Evolutionary conservation across 2,329 filamentous ascomycete genomes (phyloP), one percentile per base, ranked within the genome.

Genomic region (Huntiella abstrusa): DNA sequence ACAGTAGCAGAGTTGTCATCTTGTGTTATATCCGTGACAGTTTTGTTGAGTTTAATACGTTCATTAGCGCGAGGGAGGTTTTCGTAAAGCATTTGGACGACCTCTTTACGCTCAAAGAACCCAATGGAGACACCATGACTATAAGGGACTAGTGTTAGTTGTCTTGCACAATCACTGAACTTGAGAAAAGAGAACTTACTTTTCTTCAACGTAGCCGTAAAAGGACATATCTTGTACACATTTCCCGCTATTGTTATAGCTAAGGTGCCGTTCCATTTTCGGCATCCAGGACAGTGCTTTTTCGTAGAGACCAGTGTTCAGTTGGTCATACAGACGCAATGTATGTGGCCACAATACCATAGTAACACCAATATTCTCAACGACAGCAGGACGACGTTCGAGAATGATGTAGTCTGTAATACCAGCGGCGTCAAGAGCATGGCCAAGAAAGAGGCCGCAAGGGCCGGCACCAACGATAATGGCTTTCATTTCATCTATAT

Each of bases 381-480:
- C 46, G 1, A 56, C 44, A 4, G 51, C 41, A 2, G 53, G 44
- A 5, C 54, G 49, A 0, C 53, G 48, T 51, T 61, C 59, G 1
- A 60, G 51, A 12, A 61, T 45, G 10, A 59, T 49, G 48, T 55
- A 57, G 44, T 58, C 57, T 28, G 54, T 52, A 34, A 59, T 55
- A 3, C 56, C 58, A 1, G 59, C 60, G 1, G 51, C 51, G 32
- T 47, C n/a, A 2, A 62, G 54, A 32, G 54, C 52, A 39, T 60
- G 57, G 1, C 58, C 58, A 4, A 57, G 53, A 4, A 52, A 53
- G 2, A 61, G 43, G 1, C 59, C 59, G 4, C 51, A 66, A 46
- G 67, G 70, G 11, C 59, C 58, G 13, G 54, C 55, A 37, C 59
- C 59, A 19, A 61, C 45, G 33, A 61, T 53, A 42, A 61, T 56